phyloP scores from a whole-genome alignment of 768 basidiomycete genomes.

The Cubamyces sp. region DNA sequence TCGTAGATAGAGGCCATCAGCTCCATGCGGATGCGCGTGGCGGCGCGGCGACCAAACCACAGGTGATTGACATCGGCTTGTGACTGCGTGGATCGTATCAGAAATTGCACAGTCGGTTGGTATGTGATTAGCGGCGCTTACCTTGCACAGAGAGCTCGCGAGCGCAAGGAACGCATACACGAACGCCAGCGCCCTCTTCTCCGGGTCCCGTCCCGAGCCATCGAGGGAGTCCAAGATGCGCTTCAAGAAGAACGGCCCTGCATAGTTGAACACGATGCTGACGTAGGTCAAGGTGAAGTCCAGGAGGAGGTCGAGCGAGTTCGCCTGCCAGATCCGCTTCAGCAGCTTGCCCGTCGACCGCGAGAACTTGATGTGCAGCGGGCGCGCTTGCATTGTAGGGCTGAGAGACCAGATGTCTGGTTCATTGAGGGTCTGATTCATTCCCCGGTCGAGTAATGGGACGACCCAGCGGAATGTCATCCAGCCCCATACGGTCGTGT shows the following conservation, averaged over 20 bases:
- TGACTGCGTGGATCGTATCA: slow-evolving; percentile 38
- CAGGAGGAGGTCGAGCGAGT: slow-evolving; percentile 52
- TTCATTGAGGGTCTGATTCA: slow-evolving; percentile 62
- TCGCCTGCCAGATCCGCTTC: slow-evolving; percentile 47
- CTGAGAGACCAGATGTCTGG: slow-evolving; percentile 74
- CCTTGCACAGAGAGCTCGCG: slow-evolving; percentile 60
- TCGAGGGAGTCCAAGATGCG: slow-evolving; percentile 64
- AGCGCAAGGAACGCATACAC: slow-evolving; percentile 82
- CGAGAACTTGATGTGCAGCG: slow-evolving; percentile 58
- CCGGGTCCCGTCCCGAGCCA: slow-evolving; percentile 33
- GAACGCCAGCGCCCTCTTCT: slow-evolving; percentile 64
- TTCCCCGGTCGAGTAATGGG: slow-evolving; percentile 59
- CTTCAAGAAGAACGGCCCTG: slow-evolving; percentile 86
- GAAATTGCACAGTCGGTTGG: not conserved
- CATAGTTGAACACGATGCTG: slow-evolving; percentile 77
- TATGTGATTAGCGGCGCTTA: slow-evolving; percentile 19
- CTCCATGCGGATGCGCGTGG: slow-evolving; percentile 72
- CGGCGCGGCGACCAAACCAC: slow-evolving; percentile 78
- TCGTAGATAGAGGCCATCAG: slow-evolving; percentile 89
- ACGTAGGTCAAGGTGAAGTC: slow-evolving; percentile 71
- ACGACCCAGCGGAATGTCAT: slow-evolving; percentile 72
- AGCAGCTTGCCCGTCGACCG: slow-evolving; percentile 45
- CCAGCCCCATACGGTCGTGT: slow-evolving; percentile 74
- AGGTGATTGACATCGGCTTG: slow-evolving; percentile 76
- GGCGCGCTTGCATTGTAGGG: slow-evolving; percentile 66